Base-by-base conservation (phyloP, 129 eudicot genomes). In the Kitagawia praeruptora region DNA sequence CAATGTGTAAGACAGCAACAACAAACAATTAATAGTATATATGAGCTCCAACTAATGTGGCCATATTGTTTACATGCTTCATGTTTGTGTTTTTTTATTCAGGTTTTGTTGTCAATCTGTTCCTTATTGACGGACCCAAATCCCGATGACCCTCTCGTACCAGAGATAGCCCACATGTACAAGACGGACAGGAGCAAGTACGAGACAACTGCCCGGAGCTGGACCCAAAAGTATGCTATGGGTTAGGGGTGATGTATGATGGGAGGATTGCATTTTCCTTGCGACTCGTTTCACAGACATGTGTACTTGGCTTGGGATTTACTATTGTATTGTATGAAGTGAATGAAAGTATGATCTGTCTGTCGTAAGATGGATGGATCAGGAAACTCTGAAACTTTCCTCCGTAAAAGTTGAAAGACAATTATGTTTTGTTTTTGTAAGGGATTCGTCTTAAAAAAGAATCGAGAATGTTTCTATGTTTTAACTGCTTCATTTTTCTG, bases 161-260 rank as follows among this genome's bases (percentile, higher is more conserved):
- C 85, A 9, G 85, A 82, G 66, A 73, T 82, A 56, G 85, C 85
- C 27, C 85, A 82, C 75, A 82, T 82, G 85, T 82, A 82, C 82
- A 82, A 82, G 79, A 82, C 85, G 0, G 82, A 82, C 40, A 54
- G 78, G 63, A 82, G 78, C 85, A 82, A 82, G 85, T 82, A 82
- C 8, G 85, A 82, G 78, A 82, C 82, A 15, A 82, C 85, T 58
- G 85, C 85, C 78, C 81, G 85, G 64, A 82, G 85, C 85, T 82
- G 85, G 85, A 82, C 85, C 75, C 85, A 82, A 53, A 82, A 82
- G 69, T 82, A 82, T 47, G 85, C 85, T 53, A 82, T 82, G 85
- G 85, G 85, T 37, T 82, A 78, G 53, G 13, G n/a, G 18, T 11
- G 25, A 58, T 23, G 56, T 2, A 40, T 46, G 80, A n/a, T 4